phyloP scores from a whole-genome alignment of 2,329 filamentous ascomycete genomes.

The Stenocarpella maydis region DNA sequence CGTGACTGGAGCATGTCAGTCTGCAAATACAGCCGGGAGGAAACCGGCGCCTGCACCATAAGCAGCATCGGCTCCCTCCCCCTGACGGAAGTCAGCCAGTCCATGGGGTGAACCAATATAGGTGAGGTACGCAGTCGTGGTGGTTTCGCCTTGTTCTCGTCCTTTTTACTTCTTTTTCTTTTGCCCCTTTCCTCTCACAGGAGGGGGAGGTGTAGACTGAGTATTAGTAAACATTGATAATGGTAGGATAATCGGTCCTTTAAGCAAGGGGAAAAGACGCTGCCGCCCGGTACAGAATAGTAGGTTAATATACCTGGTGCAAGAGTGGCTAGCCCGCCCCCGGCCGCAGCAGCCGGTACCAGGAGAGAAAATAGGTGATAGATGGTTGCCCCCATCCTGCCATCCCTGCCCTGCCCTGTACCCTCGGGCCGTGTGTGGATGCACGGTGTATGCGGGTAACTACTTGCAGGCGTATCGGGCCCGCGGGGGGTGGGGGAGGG shows the following conservation, averaged over 20 bases:
- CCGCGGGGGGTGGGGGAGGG: too few species aligned
- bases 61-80: neutral
- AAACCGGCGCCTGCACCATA: neutral
- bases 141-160: too few species aligned
- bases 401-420: neutral
- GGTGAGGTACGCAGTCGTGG: neutral
- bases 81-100: neutral
- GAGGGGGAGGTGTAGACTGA: neutral
- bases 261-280: neutral
- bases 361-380: too few species aligned
- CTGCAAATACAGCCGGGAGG: neutral
- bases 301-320: slow-evolving; percentile 9
- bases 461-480: too few species aligned
- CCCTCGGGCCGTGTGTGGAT: slow-evolving; percentile 16
- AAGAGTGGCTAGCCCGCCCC: neutral
- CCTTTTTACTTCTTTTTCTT: too few species aligned
- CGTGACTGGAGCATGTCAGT: neutral
- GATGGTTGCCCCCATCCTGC: neutral
- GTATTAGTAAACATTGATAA: neutral
- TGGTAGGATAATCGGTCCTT: slow-evolving; percentile 5
- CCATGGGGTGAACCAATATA: slow-evolving; percentile 9
- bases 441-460: slow-evolving; percentile 3
- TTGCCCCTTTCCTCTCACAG: too few species aligned
- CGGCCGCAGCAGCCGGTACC: too few species aligned
- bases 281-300: too few species aligned